phyloP scores from a whole-genome alignment of 306 rosid species.

The Astragalus glycyphyllos region DNA sequence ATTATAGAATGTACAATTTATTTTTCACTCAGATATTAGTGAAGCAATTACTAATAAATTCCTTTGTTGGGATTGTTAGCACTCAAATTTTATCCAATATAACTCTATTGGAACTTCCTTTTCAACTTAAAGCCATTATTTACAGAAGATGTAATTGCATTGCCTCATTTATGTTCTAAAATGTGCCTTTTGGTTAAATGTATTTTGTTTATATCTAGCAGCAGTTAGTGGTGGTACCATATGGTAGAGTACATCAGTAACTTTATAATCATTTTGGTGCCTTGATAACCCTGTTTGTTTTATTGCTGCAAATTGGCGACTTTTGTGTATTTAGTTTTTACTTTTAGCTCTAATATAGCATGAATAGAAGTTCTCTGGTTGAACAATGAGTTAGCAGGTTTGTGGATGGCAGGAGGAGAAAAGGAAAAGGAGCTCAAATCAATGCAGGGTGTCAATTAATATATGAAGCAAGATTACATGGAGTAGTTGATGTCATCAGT shows the following conservation, averaged over 20 bases:
- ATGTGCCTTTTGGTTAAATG: slow-evolving; percentile 6
- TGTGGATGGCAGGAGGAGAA: not conserved
- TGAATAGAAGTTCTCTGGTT: not conserved
- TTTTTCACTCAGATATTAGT: slow-evolving; percentile 43
- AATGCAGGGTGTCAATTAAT: not conserved
- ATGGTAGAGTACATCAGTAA: not conserved
- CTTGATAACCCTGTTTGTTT: slow-evolving; percentile 16
- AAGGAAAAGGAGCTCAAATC: not conserved
- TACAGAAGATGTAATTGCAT: slow-evolving; percentile 32
- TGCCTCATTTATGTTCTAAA: slow-evolving; percentile 6
- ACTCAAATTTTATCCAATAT: slow-evolving; percentile 25
- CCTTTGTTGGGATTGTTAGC: slow-evolving; percentile 39
- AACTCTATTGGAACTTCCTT: not conserved
- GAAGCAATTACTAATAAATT: slow-evolving; percentile 50
- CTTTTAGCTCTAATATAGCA: slow-evolving; percentile 15
- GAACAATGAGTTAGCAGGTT: slow-evolving; percentile 1
- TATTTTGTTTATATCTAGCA: not conserved
- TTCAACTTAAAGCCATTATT: slow-evolving; percentile 13
- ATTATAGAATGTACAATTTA: slow-evolving; percentile 50
- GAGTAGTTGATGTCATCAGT: not conserved
- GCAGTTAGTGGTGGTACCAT: not conserved
- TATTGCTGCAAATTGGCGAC: slow-evolving; percentile 9
- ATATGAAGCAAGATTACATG: slow-evolving; percentile 1
- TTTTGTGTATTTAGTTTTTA: not conserved
- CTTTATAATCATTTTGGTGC: slow-evolving; percentile 2